Base-by-base conservation (phyloP, 163 green algal genomes). In the Scenedesmus sp. region DNA sequence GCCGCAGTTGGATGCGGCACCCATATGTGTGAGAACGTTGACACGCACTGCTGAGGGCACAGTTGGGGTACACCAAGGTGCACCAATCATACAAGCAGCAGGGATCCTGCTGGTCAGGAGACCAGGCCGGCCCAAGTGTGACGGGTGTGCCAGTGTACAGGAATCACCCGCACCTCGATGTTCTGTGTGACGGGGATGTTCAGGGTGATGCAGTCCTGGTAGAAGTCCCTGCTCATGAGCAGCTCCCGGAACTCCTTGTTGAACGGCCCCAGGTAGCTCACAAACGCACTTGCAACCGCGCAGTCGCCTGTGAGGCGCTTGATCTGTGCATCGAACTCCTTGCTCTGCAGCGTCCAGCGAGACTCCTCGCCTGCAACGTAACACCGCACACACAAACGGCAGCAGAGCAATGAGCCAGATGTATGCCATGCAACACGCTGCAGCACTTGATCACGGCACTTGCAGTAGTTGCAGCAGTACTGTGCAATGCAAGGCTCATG, bases 181-280 rank as follows among this genome's bases (percentile, higher is more conserved):
- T 97, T 92, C 20, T 96, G 92, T 53, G 96, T 99, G 78, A 97
- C 94, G 2, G 96, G 96, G 85, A 99, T 96, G 85, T 90, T 93
- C 7, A 97, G 93, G 35, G 94, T 94, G 59, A 95, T 88, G 94
- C 95, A 98, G 88, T 97, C 95, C 43, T 90, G 93, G 88, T 97
- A 96, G 78, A 99, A 98, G 93, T 99, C 96, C 59, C 95, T 92
- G 83, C 93, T 95, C 43, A 98, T 93, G 68, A 99, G 96, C 92
- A 98, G 92, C 90, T 99, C 97, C 43, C 98, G 95, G 96, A 98
- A 98, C 93, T 98, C 97, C 91, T 97, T 97, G 96, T 99, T 99
- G 95, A 99, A 99, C 56, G 97, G 97, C 37, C 97, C 98, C 70
- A 98, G 90, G 95, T 99, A 99, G 18, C 96, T 98, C 65, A 98